Percentiles rank a stretch among this genome's conserved stretches.
Evolutionary conservation across 2,329 filamentous ascomycete genomes (phyloP).

Genomic region (Bipolaris sorokiniana): DNA sequence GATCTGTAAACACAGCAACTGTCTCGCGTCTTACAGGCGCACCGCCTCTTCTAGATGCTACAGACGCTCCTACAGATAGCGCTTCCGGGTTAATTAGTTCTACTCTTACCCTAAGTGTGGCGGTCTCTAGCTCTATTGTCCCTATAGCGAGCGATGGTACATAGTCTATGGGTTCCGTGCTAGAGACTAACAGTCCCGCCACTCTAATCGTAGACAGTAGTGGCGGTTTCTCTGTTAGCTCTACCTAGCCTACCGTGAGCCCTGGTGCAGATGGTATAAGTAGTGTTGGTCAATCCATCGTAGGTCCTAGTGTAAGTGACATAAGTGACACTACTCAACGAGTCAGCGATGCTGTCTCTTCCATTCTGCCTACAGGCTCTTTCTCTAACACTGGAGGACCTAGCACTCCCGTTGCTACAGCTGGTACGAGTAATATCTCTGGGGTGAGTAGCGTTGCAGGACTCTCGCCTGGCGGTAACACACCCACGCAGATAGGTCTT

Average conservation of each 20-base stretch:
- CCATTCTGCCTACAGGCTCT: neutral
- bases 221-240: neutral
- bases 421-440: neutral
- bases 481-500: neutral
- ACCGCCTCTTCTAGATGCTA: neutral
- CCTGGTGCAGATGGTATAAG: neutral
- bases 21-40: neutral
- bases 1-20: conserved; percentile 1
- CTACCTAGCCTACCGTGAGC: neutral
- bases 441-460: neutral
- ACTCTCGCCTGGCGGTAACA: neutral
- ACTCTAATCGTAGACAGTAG: neutral
- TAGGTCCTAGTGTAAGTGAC: neutral
- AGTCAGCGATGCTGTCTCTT: neutral
- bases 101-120: neutral
- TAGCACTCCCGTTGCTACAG: neutral
- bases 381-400: neutral
- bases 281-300: neutral
- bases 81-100: neutral
- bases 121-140: neutral
- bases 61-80: neutral
- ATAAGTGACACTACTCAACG: neutral
- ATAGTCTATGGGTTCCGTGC: neutral
- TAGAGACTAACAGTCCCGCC: neutral
- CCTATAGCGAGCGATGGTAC: neutral